Evolutionary conservation across 345 rosid species (phyloP).

Genomic region (Citrus trifoliata): DNA sequence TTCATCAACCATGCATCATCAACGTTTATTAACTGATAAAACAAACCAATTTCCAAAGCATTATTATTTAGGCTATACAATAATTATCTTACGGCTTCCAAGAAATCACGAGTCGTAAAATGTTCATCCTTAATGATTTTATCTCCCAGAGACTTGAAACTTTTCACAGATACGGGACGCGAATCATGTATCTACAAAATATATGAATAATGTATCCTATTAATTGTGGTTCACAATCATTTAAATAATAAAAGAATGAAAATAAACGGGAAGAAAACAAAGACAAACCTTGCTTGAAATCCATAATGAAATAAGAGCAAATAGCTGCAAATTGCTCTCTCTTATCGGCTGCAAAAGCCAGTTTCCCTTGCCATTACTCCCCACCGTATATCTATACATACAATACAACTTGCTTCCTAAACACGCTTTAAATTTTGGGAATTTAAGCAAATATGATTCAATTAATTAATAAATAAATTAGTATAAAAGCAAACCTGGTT

Average conservation of each 20-base stretch:
- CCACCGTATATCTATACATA: conserved; percentile 31
- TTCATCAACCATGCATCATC: conserved; percentile 6
- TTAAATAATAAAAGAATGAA: background rate
- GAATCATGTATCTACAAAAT: conserved; percentile 49
- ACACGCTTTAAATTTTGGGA: background rate
- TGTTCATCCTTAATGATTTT: conserved; percentile 57
- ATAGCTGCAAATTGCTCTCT: conserved; percentile 74
- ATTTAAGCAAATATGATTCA: background rate
- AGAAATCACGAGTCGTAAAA: conserved; percentile 59
- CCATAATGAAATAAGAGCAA: conserved; percentile 68
- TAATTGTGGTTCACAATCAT: background rate
- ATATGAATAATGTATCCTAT: background rate
- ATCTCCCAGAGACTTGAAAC: conserved; percentile 54
- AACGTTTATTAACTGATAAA: no score
- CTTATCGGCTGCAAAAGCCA: conserved; percentile 64
- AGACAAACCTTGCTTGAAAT: conserved; percentile 63
- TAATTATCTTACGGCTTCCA: conserved; percentile 61
- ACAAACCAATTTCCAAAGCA: background rate
- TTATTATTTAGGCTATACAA: background rate
- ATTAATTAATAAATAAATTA: no score
- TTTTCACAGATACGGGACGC: conserved; percentile 44
- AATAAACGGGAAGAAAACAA: no score
- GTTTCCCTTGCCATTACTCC: conserved; percentile 25
- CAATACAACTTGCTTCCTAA: background rate
- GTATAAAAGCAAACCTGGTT: conserved; percentile 30